Evolutionary conservation across 2,329 filamentous ascomycete species (phyloP).

Genomic region (Stenocarpella maydis): DNA sequence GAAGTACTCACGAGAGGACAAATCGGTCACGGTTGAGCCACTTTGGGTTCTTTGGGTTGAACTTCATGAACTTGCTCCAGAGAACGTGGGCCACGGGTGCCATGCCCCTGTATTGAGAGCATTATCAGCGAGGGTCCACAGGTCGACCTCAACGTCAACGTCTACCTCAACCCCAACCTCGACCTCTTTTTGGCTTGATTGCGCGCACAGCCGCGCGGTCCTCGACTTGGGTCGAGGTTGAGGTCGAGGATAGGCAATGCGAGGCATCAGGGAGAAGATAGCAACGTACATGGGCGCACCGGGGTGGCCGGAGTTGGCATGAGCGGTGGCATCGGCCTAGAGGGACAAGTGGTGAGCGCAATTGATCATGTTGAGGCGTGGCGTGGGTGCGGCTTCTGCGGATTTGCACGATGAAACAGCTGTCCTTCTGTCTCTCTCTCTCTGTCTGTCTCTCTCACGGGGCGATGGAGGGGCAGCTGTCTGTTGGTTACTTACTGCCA

Average conservation of each 20-base stretch:
- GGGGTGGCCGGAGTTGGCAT: slow-evolving; percentile 97
- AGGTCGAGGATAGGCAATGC: neutral
- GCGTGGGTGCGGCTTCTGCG: neutral
- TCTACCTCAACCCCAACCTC: too few relatives aligned
- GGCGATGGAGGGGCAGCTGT: slow-evolving; percentile 22
- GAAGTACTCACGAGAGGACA: slow-evolving; percentile 87
- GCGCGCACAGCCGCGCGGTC: neutral
- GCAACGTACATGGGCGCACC: slow-evolving; percentile 89
- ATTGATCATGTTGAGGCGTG: slow-evolving; percentile 26
- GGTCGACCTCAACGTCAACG: too few relatives aligned
- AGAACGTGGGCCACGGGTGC: slow-evolving; percentile 95
- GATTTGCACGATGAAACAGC: slow-evolving; percentile 3
- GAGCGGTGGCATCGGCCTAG: slow-evolving; percentile 95
- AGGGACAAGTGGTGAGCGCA: slow-evolving; percentile 37
- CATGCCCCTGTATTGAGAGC: slow-evolving; percentile 67
- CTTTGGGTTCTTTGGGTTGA: slow-evolving; percentile 98
- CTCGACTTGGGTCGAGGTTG: neutral
- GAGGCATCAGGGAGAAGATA: slow-evolving; percentile 2
- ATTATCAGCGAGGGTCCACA: neutral
- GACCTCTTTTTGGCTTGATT: neutral
- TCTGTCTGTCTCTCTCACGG: neutral
- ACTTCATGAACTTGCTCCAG: slow-evolving; percentile 99
- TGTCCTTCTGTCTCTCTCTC: neutral
- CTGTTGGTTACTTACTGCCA: slow-evolving; percentile 76
- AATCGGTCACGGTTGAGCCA: slow-evolving; percentile 99